A percentile compares a stretch with the other conserved stretches of the same genome.
phyloP scores from a whole-genome alignment of 2,329 filamentous ascomycete genomes.

The Periconia macrospinosa region DNA sequence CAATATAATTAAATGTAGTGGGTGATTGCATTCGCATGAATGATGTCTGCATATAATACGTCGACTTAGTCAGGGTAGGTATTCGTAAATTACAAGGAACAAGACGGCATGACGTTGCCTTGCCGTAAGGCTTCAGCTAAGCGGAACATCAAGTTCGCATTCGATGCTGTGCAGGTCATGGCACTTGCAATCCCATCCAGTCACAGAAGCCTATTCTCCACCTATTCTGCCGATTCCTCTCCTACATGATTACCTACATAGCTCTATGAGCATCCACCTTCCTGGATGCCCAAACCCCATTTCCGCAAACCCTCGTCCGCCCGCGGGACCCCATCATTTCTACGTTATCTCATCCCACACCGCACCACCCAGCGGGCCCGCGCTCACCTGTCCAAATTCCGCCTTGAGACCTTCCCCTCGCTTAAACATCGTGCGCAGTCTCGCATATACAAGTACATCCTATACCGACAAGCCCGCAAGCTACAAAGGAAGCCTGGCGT shows the following conservation, averaged over 20 bases:
- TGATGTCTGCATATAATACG: too few relatives aligned
- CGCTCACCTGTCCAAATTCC: constrained; percentile 69
- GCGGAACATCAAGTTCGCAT: too few relatives aligned
- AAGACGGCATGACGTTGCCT: too few relatives aligned
- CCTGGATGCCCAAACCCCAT: constrained; percentile 38
- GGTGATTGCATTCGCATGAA: too few relatives aligned
- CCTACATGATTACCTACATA: background rate
- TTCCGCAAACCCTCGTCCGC: constrained; percentile 30
- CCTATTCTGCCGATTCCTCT: background rate
- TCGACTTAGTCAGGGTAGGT: too few relatives aligned
- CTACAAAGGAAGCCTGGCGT: constrained; percentile 30
- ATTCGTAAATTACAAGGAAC: too few relatives aligned
- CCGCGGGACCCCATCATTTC: constrained; percentile 44
- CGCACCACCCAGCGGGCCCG: constrained; percentile 64
- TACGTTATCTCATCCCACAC: constrained; percentile 69
- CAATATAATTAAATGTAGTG: too few relatives aligned
- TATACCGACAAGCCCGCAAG: constrained; percentile 59
- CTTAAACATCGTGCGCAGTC: constrained; percentile 73
- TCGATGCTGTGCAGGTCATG: too few relatives aligned
- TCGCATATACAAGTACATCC: constrained; percentile 73
- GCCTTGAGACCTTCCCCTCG: constrained; percentile 72
- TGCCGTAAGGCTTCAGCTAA: too few relatives aligned
- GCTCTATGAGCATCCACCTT: constrained; percentile 15
- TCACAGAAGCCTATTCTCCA: too few relatives aligned
- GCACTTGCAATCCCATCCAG: too few relatives aligned